Evolutionary conservation across 768 basidiomycete species (phyloP).

Genomic region (Naematelia encephala): DNA sequence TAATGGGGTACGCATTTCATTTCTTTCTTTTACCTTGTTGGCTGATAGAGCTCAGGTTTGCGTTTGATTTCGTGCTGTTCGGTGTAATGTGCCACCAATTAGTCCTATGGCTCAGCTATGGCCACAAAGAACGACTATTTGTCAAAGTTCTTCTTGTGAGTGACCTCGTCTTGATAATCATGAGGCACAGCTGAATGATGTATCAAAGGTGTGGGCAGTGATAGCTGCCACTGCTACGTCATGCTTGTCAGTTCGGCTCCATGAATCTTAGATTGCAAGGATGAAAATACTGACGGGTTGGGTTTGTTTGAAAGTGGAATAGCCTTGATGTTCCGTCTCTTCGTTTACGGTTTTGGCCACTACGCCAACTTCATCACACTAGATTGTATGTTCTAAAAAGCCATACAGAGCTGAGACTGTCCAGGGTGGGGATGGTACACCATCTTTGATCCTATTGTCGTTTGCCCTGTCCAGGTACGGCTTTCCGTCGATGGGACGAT

Average conservation of each 20-base stretch:
- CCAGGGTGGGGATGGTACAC: not conserved
- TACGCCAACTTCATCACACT: not conserved
- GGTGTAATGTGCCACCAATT: not conserved
- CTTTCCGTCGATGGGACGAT: too few species aligned
- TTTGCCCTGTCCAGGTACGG: not conserved
- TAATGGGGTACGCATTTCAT: not conserved
- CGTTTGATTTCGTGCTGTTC: not conserved
- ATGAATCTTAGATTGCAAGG: not conserved
- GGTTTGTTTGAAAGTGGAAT: too few species aligned
- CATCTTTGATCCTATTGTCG: not conserved
- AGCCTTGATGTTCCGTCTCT: conserved; percentile 1
- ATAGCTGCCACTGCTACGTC: not conserved
- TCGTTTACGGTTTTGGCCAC: not conserved
- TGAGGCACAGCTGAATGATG: not conserved
- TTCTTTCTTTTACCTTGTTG: not conserved
- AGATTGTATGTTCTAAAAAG: not conserved
- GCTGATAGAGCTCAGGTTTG: not conserved
- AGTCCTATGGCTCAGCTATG: not conserved
- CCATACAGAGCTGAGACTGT: too few species aligned
- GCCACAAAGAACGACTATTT: not conserved
- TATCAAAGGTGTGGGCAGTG: not conserved
- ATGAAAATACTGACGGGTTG: not conserved
- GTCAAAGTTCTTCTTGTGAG: not conserved
- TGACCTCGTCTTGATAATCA: not conserved
- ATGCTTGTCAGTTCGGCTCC: not conserved